Conservation (phyloP, 1,139 yeast species). For the Lodderomyces metapsilosis region DNA sequence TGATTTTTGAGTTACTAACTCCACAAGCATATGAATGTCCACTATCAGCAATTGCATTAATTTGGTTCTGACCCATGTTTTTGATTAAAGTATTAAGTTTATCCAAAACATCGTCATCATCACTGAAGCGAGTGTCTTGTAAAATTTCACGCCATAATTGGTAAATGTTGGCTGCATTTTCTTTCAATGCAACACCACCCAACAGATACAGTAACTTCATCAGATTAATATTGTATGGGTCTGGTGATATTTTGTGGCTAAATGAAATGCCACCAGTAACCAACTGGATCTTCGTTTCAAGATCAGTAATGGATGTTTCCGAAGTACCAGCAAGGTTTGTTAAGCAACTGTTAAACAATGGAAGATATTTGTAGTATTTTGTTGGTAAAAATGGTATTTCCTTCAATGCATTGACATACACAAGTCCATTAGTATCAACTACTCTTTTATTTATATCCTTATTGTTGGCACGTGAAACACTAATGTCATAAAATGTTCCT, state of each 20-base stretch:
- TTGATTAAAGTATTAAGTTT: conserved; percentile 75
- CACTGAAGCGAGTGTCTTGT: conserved; percentile 60
- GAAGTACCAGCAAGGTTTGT: conserved; percentile 81
- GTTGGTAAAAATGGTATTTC: conserved; percentile 57
- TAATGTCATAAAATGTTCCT: conserved; percentile 44
- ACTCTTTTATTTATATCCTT: conserved; percentile 31
- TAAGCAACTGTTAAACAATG: conserved; percentile 75
- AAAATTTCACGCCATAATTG: conserved; percentile 69
- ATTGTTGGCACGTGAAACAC: conserved; percentile 26
- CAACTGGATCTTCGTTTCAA: conserved; percentile 81
- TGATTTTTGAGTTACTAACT: conserved; percentile 63
- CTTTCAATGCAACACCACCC: conserved; percentile 69
- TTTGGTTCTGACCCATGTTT: conserved; percentile 72
- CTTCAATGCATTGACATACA: conserved; percentile 64
- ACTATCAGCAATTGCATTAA: conserved; percentile 75
- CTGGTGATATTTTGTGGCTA: conserved; percentile 52
- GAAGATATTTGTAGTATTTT: conserved; percentile 64
- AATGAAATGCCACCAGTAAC: conserved; percentile 83
- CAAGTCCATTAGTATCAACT: conserved; percentile 72
- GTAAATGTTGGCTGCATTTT: conserved; percentile 60
- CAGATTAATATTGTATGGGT: conserved; percentile 48
- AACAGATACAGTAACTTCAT: conserved; percentile 50
- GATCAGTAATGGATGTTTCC: conserved; percentile 65
- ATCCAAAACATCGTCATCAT: conserved; percentile 52
- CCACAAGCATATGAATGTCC: conserved; percentile 86